Evolutionary conservation across 179 eudicot genomes (phyloP), one percentile per base, ranked within the genome.

Genomic region (Silene noctiflora): DNA sequence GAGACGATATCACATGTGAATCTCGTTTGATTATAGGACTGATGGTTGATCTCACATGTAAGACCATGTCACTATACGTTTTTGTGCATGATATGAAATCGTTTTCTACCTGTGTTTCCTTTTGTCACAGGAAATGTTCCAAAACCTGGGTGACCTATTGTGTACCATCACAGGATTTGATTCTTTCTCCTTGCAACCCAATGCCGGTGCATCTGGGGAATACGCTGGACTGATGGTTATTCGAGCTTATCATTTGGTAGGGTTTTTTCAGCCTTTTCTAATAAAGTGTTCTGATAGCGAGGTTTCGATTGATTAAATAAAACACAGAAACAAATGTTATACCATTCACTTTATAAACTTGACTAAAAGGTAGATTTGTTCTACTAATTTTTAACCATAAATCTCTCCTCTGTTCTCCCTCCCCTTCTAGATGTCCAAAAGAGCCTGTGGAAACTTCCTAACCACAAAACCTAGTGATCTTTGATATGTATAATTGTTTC

Each of bases 131-230:
- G 98, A 94, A 89, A 92, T 94, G 97, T 94, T 94, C 80, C 53
- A 86, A 1, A 77, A 94, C 79, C 83, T 94, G 82, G 98, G 98
- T 76, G 94, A 89, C 0, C 79, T 90, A 75, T 77, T 94, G 84
- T 92, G 98, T 80, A 87, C 93, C 63, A 84, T 94, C 65, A 94
- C 98, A 78, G 98, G 97, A 61, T 94, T 94, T 29, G 98, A 94
- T 81, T 94, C 98, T 67, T 87, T 92, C 89, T 94, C 98, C 63
- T 78, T 94, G 86, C 98, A 94, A 84, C 98, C 98, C 2, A 94
- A 94, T 85, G 98, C 98, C 69, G 98, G 98, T 86, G 98, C 98
- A 73, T 81, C 98, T 78, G 98, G 98, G 20, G 98, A 94, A 83
- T 94, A 94, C 78, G 96, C 98, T 74, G 98, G 98, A 59, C 80